Evolutionary conservation across 352 stramenopile genomes (phyloP).

Genomic region (Blastocystis sp.): DNA sequence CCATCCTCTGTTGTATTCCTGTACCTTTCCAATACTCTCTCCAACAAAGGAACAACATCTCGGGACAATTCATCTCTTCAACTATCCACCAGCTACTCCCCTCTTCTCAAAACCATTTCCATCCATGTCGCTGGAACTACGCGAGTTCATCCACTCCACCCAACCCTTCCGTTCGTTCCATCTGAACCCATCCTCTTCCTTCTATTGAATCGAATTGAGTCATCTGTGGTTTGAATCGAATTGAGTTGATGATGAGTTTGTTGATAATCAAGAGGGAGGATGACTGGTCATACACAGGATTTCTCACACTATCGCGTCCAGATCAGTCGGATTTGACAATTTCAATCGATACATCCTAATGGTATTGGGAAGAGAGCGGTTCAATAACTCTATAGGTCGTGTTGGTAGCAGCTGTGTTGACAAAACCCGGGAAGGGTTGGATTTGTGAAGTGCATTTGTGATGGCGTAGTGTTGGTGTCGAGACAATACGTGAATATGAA

Average conservation of each 20-base stretch:
- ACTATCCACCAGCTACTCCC: not conserved
- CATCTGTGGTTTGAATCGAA: too few relatives aligned
- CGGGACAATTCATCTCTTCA: not conserved
- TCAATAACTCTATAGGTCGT: slow-evolving; percentile 4
- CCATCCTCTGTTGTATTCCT: not conserved
- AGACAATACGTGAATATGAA: slow-evolving; percentile 54
- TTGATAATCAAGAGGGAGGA: not conserved
- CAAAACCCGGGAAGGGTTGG: slow-evolving; percentile 45
- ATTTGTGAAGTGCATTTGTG: not conserved
- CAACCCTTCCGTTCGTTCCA: too few relatives aligned
- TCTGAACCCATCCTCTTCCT: not conserved
- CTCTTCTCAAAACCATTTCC: not conserved
- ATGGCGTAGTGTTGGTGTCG: slow-evolving; percentile 29
- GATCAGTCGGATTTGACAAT: not conserved
- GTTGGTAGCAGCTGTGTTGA: slow-evolving; percentile 28
- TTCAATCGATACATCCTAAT: not conserved
- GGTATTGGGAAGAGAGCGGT: not conserved
- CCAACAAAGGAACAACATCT: not conserved
- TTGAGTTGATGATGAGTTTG: not conserved
- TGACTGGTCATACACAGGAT: not conserved
- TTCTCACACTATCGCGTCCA: not conserved
- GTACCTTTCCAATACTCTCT: not conserved
- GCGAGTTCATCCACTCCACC: not conserved
- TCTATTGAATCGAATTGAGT: too few relatives aligned
- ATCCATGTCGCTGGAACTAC: not conserved